These are phyloP conservation scores for Discostella stelligeroides DNA, from an alignment of 108 stramenopile species.

Conservation along the genomic window DNA sequence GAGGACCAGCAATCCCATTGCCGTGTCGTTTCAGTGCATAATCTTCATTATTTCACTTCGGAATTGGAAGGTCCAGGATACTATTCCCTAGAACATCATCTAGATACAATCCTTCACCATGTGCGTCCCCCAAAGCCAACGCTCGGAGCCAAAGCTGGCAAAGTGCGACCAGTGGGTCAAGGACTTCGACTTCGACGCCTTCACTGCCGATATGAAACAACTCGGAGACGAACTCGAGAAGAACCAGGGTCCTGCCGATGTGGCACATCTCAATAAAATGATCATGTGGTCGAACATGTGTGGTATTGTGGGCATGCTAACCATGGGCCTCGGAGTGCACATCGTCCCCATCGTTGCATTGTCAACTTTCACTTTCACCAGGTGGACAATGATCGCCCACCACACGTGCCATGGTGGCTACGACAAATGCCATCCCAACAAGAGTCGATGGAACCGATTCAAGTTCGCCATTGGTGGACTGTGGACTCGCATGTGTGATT, in stretches of 20 bases:
- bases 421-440: constrained; percentile 78
- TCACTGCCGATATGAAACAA: constrained; percentile 74
- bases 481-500: constrained; percentile 73
- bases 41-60: not conserved
- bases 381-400: constrained; percentile 92
- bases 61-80: not conserved
- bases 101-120: constrained; percentile 11
- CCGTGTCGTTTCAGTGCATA: too few relatives aligned
- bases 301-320: constrained; percentile 73
- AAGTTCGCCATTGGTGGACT: constrained; percentile 77
- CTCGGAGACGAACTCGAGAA: constrained; percentile 81
- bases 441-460: constrained; percentile 73
- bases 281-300: constrained; percentile 78
- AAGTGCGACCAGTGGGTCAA: constrained; percentile 78
- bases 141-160: constrained; percentile 35
- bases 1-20: too few relatives aligned
- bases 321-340: constrained; percentile 57
- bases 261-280: constrained; percentile 90
- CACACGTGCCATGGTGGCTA: constrained; percentile 90
- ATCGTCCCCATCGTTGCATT: constrained; percentile 59
- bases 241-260: constrained; percentile 82
- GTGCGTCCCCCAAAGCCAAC: constrained; percentile 30
- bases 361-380: constrained; percentile 71
- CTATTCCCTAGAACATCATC: not conserved
- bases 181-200: constrained; percentile 78